Percentiles rank a stretch among this genome's conserved stretches.
Conservation (phyloP, 345 rosid genomes). For the Eucalyptus microcorys region DNA sequence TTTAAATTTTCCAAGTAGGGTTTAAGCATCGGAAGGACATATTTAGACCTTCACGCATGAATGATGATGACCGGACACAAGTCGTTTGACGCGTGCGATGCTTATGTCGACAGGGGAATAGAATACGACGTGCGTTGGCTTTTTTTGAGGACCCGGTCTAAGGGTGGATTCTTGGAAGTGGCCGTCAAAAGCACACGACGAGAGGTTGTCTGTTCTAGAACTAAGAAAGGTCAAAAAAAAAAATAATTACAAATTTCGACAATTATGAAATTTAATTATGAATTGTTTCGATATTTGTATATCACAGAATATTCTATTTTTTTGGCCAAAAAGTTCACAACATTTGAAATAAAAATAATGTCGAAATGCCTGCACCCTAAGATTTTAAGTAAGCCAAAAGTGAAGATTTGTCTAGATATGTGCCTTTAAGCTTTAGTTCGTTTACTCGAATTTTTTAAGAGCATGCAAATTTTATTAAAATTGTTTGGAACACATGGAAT, state of each 20-base stretch:
- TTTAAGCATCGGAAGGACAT: neutral
- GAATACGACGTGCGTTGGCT: neutral
- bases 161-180: neutral
- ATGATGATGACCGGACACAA: neutral
- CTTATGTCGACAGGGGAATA: neutral
- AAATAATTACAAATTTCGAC: neutral
- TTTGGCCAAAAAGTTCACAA: neutral
- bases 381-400: neutral
- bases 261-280: neutral
- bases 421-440: neutral
- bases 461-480: no score
- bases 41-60: neutral
- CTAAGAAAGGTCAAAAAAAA: neutral
- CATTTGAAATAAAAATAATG: neutral
- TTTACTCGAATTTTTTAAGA: neutral
- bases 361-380: rapidly evolving
- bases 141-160: neutral
- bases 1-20: rapidly evolving
- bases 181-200: neutral
- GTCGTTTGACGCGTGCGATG: neutral
- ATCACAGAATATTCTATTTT: neutral
- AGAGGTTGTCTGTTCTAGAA: neutral
- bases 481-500: neutral
- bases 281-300: no score
- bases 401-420: neutral